Evolutionary conservation across 352 stramenopile genomes (phyloP), one percentile per base, ranked within the genome.

Genomic region (Halophytophthora polymorphica): DNA sequence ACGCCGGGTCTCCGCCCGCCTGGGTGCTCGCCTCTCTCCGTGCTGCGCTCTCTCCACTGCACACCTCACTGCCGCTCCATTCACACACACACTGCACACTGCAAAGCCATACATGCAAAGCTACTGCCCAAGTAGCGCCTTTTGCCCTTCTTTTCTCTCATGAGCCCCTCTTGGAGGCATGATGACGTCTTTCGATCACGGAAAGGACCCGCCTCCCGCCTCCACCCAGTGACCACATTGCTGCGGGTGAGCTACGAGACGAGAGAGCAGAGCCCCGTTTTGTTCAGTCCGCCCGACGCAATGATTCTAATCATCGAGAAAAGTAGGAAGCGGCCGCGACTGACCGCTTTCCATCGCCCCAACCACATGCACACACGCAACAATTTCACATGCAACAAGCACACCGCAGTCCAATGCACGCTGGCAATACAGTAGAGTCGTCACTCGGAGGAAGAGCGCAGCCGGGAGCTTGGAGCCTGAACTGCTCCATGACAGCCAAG

Each of bases 271-370:
- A 47, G 40, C 53, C 46, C 55, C 60, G 63, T 73, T 88, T 85
- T 78, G 71, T 78, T 91, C 77, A 91, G 81, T 87, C 81, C 81
- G 81, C 78, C 81, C 81, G 81, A 91, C 81, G 81, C 81, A 86
- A 65, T 84, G 46, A 25, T 79, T 91, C 69, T 91, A 78, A 76
- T 91, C 81, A 87, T 85, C 49, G 69, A 91, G 81, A 88, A 83
- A 49, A 73, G 45, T 31, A 58, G 45, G 56, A 62, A 36, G 56
- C 21, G 50, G 51, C 19, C 41, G 51, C 42, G 12, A 40, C 52
- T 34, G 56, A 62, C 49, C 28, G 53, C 53, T 67, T 35, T 40
- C 50, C 61, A 71, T 61, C 42, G 53, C 53, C 46, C 58, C 42
- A 71, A 40, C 51, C 53, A 64, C 31, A 67, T 45, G 37, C 49